phyloP scores from a whole-genome alignment of 1,284 basidiomycete species.

The Moniliella sp. region DNA sequence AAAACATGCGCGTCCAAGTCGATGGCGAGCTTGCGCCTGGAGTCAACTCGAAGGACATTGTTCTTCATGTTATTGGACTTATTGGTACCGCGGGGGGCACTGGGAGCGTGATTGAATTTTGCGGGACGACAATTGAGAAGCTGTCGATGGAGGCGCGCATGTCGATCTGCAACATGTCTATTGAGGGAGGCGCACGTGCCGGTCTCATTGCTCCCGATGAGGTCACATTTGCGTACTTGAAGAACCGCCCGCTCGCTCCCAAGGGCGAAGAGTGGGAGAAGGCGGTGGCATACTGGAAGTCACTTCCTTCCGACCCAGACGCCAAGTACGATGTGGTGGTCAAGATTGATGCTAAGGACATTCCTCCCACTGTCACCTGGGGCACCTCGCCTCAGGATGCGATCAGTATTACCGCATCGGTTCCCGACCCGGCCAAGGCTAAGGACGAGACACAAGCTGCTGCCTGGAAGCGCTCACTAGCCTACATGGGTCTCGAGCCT shows the following conservation, averaged over 20 bases:
- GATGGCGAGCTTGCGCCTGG: conserved; percentile 24
- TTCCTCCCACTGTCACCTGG: conserved; percentile 28
- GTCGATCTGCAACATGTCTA: conserved; percentile 34
- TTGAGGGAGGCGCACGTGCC: conserved; percentile 31
- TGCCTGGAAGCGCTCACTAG: conserved; percentile 16
- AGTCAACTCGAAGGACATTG: conserved; percentile 29
- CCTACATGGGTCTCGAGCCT: conserved; percentile 31
- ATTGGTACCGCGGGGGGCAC: conserved; percentile 32
- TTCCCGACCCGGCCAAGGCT: conserved; percentile 26
- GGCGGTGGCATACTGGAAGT: conserved; percentile 24
- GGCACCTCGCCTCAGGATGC: conserved; percentile 29
- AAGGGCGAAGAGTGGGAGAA: conserved; percentile 25
- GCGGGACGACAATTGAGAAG: conserved; percentile 20
- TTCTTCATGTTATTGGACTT: conserved; percentile 28
- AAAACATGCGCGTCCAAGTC: conserved; percentile 31
- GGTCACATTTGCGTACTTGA: conserved; percentile 28
- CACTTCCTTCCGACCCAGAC: conserved; percentile 23
- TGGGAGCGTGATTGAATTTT: conserved; percentile 26
- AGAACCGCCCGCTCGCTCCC: conserved; percentile 26
- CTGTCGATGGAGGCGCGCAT: conserved; percentile 31
- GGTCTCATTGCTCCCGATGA: conserved; percentile 31
- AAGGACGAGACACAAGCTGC: conserved; percentile 14
- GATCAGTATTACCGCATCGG: conserved; percentile 24
- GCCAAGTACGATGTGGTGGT: conserved; percentile 27
- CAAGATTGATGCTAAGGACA: conserved; percentile 24